Percentiles rank a stretch among this genome's conserved stretches.
phyloP scores from a whole-genome alignment of 2,329 filamentous ascomycete genomes.

The Hypoxylon sp. region DNA sequence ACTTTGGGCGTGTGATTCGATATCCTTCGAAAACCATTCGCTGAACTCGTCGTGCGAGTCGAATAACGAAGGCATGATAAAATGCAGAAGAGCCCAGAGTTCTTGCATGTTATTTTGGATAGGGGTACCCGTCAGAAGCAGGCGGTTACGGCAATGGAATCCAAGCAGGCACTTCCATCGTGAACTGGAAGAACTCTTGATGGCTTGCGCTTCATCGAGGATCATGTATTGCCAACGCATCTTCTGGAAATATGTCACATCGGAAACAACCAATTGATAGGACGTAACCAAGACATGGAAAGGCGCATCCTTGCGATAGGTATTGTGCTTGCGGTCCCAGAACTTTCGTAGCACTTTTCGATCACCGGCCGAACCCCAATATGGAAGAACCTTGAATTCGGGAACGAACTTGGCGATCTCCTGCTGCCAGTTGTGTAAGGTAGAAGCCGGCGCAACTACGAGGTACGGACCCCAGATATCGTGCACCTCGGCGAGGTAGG shows the following conservation, averaged over 20 bases:
- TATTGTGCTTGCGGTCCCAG: slow-evolving; percentile 98
- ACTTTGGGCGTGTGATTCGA: slow-evolving; percentile 97
- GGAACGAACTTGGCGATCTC: slow-evolving; percentile 97
- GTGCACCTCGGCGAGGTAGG: slow-evolving; percentile 95
- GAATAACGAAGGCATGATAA: slow-evolving; percentile 99
- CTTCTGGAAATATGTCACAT: slow-evolving; percentile 98
- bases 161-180: slow-evolving; percentile 95
- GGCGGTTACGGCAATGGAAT: slow-evolving; percentile 94
- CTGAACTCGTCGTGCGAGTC: slow-evolving; percentile 94
- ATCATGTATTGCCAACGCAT: slow-evolving; percentile 99
- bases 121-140: slow-evolving; percentile 93
- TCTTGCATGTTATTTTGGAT: slow-evolving; percentile 99
- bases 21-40: slow-evolving; percentile 95
- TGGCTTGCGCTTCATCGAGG: slow-evolving; percentile 96
- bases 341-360: slow-evolving; percentile 97
- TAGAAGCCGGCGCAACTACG: slow-evolving; percentile 95
- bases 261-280: slow-evolving; percentile 95
- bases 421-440: slow-evolving; percentile 99
- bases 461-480: slow-evolving; percentile 98
- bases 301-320: slow-evolving; percentile 90
- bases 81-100: slow-evolving; percentile 95
- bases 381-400: slow-evolving; percentile 92
- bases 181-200: slow-evolving; percentile 97
- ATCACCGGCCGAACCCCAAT: slow-evolving; percentile 95
- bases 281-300: slow-evolving; percentile 98